Conservation (phyloP, 208 protist species). For the Trypanosoma cruzi region DNA sequence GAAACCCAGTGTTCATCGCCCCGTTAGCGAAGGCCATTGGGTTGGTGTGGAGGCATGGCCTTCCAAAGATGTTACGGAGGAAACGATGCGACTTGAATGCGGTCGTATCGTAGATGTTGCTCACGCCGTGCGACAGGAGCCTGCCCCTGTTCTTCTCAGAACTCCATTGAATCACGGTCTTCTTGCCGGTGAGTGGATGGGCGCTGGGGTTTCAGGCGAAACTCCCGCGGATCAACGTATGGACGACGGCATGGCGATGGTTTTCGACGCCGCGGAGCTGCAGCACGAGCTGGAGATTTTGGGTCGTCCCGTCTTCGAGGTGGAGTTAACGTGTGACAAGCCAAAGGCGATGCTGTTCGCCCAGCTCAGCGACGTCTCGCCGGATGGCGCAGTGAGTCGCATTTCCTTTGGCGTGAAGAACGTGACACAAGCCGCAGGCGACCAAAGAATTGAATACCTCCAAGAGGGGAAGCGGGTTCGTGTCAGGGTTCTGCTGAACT, state of each 20-base stretch:
- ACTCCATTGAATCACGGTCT: slow-evolving; percentile 69
- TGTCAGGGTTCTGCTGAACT: slow-evolving; percentile 51
- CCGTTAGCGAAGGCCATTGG: slow-evolving; percentile 46
- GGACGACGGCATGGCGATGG: slow-evolving; percentile 66
- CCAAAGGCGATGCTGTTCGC: slow-evolving; percentile 66
- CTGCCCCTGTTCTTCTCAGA: slow-evolving; percentile 33
- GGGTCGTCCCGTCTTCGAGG: slow-evolving; percentile 47
- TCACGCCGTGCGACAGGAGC: slow-evolving; percentile 12
- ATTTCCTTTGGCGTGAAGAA: slow-evolving; percentile 65
- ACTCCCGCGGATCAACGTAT: slow-evolving; percentile 63
- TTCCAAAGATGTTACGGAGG: slow-evolving; percentile 20
- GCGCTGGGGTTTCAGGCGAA: slow-evolving; percentile 53
- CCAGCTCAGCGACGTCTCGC: slow-evolving; percentile 58
- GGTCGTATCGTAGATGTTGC: slow-evolving; percentile 24
- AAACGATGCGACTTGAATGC: slow-evolving; percentile 16
- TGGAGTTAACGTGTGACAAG: slow-evolving; percentile 47
- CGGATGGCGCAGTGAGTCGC: slow-evolving; percentile 52
- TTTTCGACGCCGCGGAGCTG: slow-evolving; percentile 42
- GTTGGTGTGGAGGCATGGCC: slow-evolving; percentile 42
- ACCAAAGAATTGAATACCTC: slow-evolving; percentile 35
- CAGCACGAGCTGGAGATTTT: slow-evolving; percentile 34
- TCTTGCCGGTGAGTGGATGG: slow-evolving; percentile 66
- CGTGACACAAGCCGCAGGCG: slow-evolving; percentile 39
- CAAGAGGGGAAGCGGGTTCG: slow-evolving; percentile 25
- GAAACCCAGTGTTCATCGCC: slow-evolving; percentile 46